Percentiles rank a stretch among this genome's conserved stretches.
Evolutionary conservation across 805 yeast genomes (phyloP).

Genomic region (Zygotorulaspora danielsina): DNA sequence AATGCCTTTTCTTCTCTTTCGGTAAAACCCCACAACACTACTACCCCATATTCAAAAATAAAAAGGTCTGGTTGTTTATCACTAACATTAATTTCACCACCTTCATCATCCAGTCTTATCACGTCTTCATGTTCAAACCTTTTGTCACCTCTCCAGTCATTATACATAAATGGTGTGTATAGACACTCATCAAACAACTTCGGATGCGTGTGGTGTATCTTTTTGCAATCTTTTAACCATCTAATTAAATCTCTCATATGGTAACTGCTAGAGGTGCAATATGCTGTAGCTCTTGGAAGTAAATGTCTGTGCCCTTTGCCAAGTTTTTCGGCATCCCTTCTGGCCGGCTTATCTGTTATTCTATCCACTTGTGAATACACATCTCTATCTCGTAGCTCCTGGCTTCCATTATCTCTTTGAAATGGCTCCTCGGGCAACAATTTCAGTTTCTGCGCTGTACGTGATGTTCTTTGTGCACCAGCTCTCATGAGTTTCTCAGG

Average conservation of each 20-base stretch:
- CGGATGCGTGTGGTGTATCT: slow-evolving; percentile 73
- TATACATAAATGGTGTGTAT: slow-evolving; percentile 81
- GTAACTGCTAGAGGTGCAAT: slow-evolving; percentile 92
- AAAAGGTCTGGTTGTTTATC: slow-evolving; percentile 74
- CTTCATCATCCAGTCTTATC: slow-evolving; percentile 83
- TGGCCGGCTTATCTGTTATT: slow-evolving; percentile 81
- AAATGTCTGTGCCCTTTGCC: slow-evolving; percentile 73
- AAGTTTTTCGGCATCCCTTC: slow-evolving; percentile 88
- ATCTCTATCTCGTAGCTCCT: slow-evolving; percentile 36
- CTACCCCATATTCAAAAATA: slow-evolving; percentile 94
- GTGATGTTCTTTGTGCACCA: slow-evolving; percentile 70
- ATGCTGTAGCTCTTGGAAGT: slow-evolving; percentile 91
- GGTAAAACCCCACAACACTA: slow-evolving; percentile 93
- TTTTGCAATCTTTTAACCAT: slow-evolving; percentile 77
- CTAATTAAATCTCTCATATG: slow-evolving; percentile 80
- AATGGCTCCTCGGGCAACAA: slow-evolving; percentile 59
- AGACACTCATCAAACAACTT: slow-evolving; percentile 91
- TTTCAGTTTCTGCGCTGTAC: slow-evolving; percentile 70
- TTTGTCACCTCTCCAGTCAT: slow-evolving; percentile 66
- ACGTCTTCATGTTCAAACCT: slow-evolving; percentile 42
- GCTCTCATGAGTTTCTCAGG: slow-evolving; percentile 12
- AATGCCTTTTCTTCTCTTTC: slow-evolving; percentile 78
- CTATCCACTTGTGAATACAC: slow-evolving; percentile 81
- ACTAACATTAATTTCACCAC: slow-evolving; percentile 89
- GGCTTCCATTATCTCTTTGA: slow-evolving; percentile 24